These are phyloP conservation scores for Periconia sp. DNA, from an alignment of 2,329 filamentous ascomycete genomes.

Conservation along the genomic window DNA sequence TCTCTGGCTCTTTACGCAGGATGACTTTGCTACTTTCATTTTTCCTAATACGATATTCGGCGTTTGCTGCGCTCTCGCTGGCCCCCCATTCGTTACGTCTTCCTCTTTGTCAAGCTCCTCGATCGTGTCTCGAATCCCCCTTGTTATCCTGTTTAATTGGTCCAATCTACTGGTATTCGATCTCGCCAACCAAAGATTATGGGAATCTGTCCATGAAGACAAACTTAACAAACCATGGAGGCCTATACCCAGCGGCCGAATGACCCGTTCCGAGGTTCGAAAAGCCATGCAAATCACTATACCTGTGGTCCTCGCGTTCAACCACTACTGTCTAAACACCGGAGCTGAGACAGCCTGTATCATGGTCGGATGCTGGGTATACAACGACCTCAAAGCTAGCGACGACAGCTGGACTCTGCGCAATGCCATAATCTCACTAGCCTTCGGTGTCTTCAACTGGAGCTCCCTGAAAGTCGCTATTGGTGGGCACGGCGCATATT, in stretches of 20 bases:
- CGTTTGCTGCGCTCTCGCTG: constrained; percentile 7
- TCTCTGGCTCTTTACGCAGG: constrained; percentile 12
- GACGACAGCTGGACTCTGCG: constrained; percentile 15
- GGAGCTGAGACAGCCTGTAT: constrained; percentile 32
- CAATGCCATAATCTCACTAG: constrained; percentile 13
- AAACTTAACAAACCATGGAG: constrained; percentile 49
- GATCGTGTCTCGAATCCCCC: not conserved
- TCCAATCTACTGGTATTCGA: constrained; percentile 48
- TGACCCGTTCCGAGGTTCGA: constrained; percentile 23
- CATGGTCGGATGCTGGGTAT: constrained; percentile 43
- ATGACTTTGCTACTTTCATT: constrained; percentile 11
- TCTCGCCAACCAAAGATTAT: constrained; percentile 48
- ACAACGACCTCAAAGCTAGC: constrained; percentile 44
- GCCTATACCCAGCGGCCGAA: constrained; percentile 27
- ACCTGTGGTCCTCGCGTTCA: constrained; percentile 12
- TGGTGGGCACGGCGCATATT: not conserved
- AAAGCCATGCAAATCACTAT: constrained; percentile 16
- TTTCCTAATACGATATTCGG: constrained; percentile 15
- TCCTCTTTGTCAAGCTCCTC: not conserved
- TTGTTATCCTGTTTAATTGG: constrained; percentile 30
- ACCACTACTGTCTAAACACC: constrained; percentile 24
- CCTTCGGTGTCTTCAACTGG: constrained; percentile 10
- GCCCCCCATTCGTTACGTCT: constrained; percentile 1
- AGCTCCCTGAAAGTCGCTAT: constrained; percentile 8
- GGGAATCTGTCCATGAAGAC: constrained; percentile 45